Evolutionary conservation across 352 stramenopile species (phyloP), one percentile per base, ranked within the genome.

Genomic region (Phytophthora idaei): DNA sequence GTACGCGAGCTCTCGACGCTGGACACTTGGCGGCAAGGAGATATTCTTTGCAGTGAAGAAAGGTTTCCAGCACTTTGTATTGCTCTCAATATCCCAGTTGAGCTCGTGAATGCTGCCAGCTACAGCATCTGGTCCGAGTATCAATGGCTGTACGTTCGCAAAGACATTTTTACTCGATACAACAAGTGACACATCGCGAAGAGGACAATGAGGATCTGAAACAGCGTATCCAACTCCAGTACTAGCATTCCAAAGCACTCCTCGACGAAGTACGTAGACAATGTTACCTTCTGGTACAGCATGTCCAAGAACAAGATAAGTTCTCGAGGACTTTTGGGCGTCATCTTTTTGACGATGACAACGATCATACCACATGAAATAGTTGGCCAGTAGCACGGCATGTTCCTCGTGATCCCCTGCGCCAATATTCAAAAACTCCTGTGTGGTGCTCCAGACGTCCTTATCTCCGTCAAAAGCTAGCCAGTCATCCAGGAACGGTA

Each of bases 401-500:
- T 98, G 95, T 57, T 98, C 96, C 53, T 98, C 84, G 50, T 81
- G 79, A 63, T 98, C 92, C 11, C 92, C 94, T 6, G 87, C 89
- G 14, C 93, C 80, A 51, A 98, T 86, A 34, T 92, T 83, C 7
- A 99, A 68, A 34, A 97, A 93, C 59, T 98, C 86, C 46, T 98
- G 90, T 7, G 86, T 93, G 17, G 92, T 94, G 41, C 83, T 90
- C 89, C 91, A 98, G 27, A 98, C 81, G 62, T 97, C 89, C 17
- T 87, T 79, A 41, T 87, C 79, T 27, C 61, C 57, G 59, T 90
- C 81, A 47, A 97, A 93, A 37, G 90, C 74, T 32, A 97, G 75
- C 87, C 90, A 98, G 61, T 98, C 90, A 49, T 97, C 76, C 1
- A 98, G 70, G 46, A 97, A 97, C 14, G 95, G 93, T 21, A 98